Evolutionary conservation across 805 yeast genomes (phyloP).

Genomic region (Kodamaea sagamina): DNA sequence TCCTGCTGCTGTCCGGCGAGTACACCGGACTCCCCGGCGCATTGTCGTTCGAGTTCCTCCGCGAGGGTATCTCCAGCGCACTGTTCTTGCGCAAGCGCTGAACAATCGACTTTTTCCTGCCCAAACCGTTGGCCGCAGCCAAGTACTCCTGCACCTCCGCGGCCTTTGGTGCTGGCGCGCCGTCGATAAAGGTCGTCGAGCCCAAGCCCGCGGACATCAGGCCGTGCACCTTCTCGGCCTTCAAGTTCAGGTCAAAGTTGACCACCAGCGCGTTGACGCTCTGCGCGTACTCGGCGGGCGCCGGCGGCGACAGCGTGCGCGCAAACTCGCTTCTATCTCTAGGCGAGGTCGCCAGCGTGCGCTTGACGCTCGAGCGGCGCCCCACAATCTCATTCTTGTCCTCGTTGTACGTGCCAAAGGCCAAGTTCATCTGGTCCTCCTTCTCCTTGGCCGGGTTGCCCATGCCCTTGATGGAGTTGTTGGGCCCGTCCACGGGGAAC

Average conservation of each 20-base stretch:
- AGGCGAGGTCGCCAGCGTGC: slow-evolving; percentile 9
- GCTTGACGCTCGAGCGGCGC: slow-evolving; percentile 19
- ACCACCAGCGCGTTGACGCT: slow-evolving; percentile 47
- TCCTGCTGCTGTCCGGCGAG: slow-evolving; percentile 16
- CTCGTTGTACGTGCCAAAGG: slow-evolving; percentile 69
- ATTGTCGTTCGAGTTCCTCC: slow-evolving; percentile 34
- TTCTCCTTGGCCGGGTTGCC: slow-evolving; percentile 48
- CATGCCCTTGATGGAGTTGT: slow-evolving; percentile 74
- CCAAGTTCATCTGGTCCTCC: slow-evolving; percentile 62
- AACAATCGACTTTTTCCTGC: slow-evolving; percentile 81
- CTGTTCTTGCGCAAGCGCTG: slow-evolving; percentile 57
- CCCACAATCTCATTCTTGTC: slow-evolving; percentile 44
- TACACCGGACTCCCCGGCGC: slow-evolving; percentile 13
- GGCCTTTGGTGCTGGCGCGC: slow-evolving; percentile 82
- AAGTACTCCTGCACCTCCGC: slow-evolving; percentile 28
- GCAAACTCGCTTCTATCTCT: background rate
- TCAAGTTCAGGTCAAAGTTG: slow-evolving; percentile 69
- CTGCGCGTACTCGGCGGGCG: slow-evolving; percentile 15
- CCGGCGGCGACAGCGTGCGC: slow-evolving; percentile 21
- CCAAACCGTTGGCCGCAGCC: slow-evolving; percentile 40
- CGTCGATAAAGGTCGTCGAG: slow-evolving; percentile 88
- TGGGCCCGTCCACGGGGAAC: slow-evolving; percentile 94
- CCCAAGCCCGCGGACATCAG: slow-evolving; percentile 86
- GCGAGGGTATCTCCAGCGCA: slow-evolving; percentile 30
- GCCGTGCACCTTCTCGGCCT: slow-evolving; percentile 80